Percentiles rank a stretch among this genome's conserved stretches.
phyloP scores from a whole-genome alignment of 2,329 filamentous ascomycete species.

The Eutypa lata region DNA sequence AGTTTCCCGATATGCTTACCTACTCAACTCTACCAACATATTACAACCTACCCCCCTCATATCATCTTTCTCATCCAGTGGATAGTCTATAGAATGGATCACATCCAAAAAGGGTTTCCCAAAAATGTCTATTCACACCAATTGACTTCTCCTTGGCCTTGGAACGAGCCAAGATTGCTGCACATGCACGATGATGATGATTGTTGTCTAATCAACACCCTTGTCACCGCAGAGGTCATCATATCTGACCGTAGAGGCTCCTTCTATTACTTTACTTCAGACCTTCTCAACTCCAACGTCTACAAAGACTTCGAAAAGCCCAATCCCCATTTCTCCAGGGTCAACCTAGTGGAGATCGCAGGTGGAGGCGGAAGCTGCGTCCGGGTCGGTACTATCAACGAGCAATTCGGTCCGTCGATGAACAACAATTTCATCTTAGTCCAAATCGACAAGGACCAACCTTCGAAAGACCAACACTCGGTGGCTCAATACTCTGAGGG shows the following conservation, averaged over 20 bases:
- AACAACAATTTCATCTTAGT: conserved; percentile 1
- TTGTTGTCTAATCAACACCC: not conserved
- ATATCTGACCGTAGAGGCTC: not conserved
- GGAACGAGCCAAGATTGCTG: not conserved
- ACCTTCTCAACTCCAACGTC: not conserved
- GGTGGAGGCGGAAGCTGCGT: not conserved
- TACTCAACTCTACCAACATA: not conserved
- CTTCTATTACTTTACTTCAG: not conserved
- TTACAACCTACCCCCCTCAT: not conserved
- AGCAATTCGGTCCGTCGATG: not conserved
- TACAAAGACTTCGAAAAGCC: not conserved
- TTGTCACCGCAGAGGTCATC: not conserved
- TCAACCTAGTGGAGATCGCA: not conserved
- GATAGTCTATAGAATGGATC: not conserved
- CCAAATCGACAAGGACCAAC: not conserved
- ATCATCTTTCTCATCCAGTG: not conserved
- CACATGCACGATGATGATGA: not conserved
- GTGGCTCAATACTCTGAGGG: no score
- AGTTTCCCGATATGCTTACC: not conserved
- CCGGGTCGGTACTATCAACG: not conserved
- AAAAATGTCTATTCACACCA: not conserved
- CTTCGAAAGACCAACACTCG: not conserved
- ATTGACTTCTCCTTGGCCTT: not conserved
- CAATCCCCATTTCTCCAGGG: not conserved
- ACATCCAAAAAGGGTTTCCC: not conserved